Evolutionary conservation across 345 rosid species (phyloP).

Genomic region (Barbarea vulgaris): DNA sequence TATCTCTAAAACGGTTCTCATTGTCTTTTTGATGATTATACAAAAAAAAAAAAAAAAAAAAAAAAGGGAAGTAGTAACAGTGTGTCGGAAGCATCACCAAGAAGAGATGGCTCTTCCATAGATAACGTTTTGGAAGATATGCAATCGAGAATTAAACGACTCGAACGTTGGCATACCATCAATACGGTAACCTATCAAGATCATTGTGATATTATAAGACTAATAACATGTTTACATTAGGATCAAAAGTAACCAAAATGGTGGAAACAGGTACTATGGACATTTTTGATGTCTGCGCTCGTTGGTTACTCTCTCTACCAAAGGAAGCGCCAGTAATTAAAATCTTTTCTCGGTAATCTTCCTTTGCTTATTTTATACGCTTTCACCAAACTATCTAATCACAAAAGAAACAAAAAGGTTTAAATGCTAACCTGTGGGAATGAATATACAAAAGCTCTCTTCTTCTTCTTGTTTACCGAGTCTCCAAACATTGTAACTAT

Average conservation of each 20-base stretch:
- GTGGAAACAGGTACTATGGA: conserved; percentile 80
- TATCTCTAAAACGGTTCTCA: conserved; percentile 4
- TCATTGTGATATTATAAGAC: not conserved
- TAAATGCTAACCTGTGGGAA: conserved; percentile 23
- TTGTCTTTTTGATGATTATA: not conserved
- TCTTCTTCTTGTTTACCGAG: not conserved
- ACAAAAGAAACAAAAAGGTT: not conserved
- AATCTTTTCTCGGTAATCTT: not conserved
- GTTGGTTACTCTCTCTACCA: conserved; percentile 97
- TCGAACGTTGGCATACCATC: conserved; percentile 91
- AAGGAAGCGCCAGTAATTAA: conserved; percentile 63
- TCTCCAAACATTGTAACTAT: conserved; percentile 28
- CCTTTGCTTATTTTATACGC: not conserved
- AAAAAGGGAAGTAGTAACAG: conserved; percentile 65
- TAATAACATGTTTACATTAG: not conserved
- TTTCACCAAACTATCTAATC: conserved; percentile 17
- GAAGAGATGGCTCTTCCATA: conserved; percentile 66
- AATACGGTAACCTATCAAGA: conserved; percentile 61
- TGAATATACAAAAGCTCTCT: not conserved
- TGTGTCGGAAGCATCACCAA: conserved; percentile 76
- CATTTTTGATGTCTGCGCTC: conserved; percentile 93
- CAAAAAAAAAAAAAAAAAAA: conserved; percentile 34
- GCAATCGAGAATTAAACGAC: conserved; percentile 85
- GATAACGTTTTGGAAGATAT: conserved; percentile 84
- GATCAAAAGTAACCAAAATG: not conserved